phyloP scores from a whole-genome alignment of 805 yeast species.

The Pachysolen tannophilus region DNA sequence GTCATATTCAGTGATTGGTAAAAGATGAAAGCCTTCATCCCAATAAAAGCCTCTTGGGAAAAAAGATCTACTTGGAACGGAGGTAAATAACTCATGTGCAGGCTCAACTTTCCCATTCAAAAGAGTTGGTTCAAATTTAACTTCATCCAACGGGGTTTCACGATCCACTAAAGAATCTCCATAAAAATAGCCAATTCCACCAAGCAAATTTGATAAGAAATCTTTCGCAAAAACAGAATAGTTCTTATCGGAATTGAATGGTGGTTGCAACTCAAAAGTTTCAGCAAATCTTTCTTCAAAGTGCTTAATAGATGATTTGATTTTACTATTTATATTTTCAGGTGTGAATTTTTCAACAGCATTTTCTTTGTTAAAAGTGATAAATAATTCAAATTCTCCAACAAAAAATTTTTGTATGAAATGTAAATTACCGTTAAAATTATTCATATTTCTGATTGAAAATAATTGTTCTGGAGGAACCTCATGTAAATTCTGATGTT shows the following conservation, averaged over 20 bases:
- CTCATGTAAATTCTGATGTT: slow-evolving; percentile 15
- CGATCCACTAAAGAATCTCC: slow-evolving; percentile 83
- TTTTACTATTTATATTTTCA: slow-evolving; percentile 26
- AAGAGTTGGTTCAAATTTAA: slow-evolving; percentile 47
- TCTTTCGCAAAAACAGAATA: slow-evolving; percentile 64
- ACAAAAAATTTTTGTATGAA: slow-evolving; percentile 67
- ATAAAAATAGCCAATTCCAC: slow-evolving; percentile 83
- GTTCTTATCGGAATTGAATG: slow-evolving; percentile 35
- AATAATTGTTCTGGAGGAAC: slow-evolving; percentile 43
- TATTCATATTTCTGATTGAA: slow-evolving; percentile 48
- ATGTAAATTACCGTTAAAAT: slow-evolving; percentile 71
- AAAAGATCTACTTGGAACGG: slow-evolving; percentile 88
- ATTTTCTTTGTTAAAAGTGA: slow-evolving; percentile 45
- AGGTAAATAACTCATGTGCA: slow-evolving; percentile 67
- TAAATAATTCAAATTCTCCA: slow-evolving; percentile 70
- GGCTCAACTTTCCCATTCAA: slow-evolving; percentile 57
- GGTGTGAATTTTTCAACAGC: slow-evolving; percentile 31
- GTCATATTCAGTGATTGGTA: slow-evolving; percentile 78
- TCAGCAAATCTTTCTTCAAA: slow-evolving; percentile 47
- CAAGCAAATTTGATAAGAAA: slow-evolving; percentile 72
- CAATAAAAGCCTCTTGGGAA: slow-evolving; percentile 97
- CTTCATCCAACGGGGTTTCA: slow-evolving; percentile 57
- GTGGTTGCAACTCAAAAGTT: slow-evolving; percentile 43
- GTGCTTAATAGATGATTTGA: slow-evolving; percentile 23
- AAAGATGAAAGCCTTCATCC: slow-evolving; percentile 96